Evolutionary conservation across 139 green algal genomes (phyloP), one percentile per base, ranked within the genome.

Genomic region (Chlamydomonas asymmetrica): DNA sequence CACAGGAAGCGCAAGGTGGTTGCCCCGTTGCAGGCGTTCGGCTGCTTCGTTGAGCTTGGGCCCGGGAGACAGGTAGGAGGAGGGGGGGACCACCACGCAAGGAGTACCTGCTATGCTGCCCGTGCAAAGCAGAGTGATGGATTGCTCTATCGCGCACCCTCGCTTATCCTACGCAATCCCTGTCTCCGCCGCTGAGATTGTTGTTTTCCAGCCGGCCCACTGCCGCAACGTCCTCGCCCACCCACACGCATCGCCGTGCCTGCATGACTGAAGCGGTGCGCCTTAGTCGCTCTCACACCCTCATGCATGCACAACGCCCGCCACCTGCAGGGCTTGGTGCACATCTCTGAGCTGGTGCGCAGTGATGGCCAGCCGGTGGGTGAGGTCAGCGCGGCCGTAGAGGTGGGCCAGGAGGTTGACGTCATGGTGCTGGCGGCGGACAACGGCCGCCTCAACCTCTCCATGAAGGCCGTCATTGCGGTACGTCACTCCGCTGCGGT

Each of bases 371-470:
- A 66, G 4, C 48, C 2, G 1, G 59, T 89, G 16, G 73, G 66
- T 10, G 76, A 83, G 10, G 79, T 88, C 22, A 52, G 82, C 3
- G 84, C 89, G 20, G 82, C 89, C 6, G 76, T 86, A 9, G 71
- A 88, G 63, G 83, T 91, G 54, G 93, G 92, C 3, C 81, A 93
- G 37, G 6, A 72, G 31, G 73, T 97, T 40, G 92, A 98, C 75
- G 94, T 97, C 8, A 91, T 93, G 90, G 79, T 97, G 39, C 35
- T 95, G 2, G 86, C 84, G 20, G 23, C 49, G 8, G 81, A 69
- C 23, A 10, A 83, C 61, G 88, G 87, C 39, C n/a, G n/a, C n/a
- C n/a, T n/a, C n/a, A n/a, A n/a, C n/a, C n/a, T n/a, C n/a, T n/a
- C n/a, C n/a, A n/a, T n/a, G n/a, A n/a, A n/a, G n/a, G n/a, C n/a